phyloP scores from a whole-genome alignment of 2,329 filamentous ascomycete species.

The Neofusicoccum ribis region DNA sequence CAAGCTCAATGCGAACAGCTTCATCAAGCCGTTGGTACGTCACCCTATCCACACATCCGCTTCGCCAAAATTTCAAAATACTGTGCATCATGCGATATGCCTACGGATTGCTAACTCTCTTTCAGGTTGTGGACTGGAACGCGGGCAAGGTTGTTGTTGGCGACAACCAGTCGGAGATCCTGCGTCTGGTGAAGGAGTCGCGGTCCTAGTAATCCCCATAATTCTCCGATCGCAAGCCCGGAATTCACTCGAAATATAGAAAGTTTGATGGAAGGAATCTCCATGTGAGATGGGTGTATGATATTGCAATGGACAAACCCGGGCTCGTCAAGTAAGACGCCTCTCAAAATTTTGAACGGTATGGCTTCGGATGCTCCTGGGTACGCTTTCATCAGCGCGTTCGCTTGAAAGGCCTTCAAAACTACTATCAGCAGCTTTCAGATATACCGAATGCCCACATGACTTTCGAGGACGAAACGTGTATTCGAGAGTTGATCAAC shows the following conservation, averaged over 20 bases:
- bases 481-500: too few species aligned
- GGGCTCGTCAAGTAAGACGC: neutral
- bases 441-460: too few species aligned
- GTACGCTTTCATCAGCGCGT: too few species aligned
- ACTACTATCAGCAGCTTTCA: too few species aligned
- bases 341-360: neutral
- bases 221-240: too few species aligned
- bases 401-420: too few species aligned
- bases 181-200: slow-evolving; percentile 71
- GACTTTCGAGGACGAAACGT: too few species aligned
- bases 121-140: slow-evolving; percentile 79
- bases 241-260: neutral
- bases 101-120: neutral
- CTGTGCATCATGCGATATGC: too few species aligned
- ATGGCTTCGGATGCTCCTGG: too few species aligned
- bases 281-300: neutral
- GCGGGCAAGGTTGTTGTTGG: slow-evolving; percentile 78
- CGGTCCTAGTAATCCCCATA: slow-evolving; percentile 20
- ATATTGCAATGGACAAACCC: neutral
- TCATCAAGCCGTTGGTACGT: slow-evolving; percentile 75
- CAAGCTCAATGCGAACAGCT: slow-evolving; percentile 66
- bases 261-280: neutral
- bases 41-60: too few species aligned
- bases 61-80: too few species aligned
- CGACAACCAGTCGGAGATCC: slow-evolving; percentile 83